These are phyloP conservation scores for Bromus sterilis DNA, from an alignment of 176 grass and related monocot genomes.

Conservation along the genomic window DNA sequence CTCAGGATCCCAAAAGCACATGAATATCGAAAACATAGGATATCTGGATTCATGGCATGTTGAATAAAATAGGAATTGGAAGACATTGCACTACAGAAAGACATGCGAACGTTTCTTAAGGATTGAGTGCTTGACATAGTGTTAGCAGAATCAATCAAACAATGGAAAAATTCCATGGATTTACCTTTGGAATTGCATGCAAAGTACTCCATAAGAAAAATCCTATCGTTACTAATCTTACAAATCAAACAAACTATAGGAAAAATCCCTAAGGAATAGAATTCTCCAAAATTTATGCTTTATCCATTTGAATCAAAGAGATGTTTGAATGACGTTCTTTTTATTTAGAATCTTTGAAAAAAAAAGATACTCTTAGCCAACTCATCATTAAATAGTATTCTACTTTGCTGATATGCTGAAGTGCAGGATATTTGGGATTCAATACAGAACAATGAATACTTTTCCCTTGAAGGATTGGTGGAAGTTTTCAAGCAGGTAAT, in stretches of 20 bases:
- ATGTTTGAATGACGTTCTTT: not conserved
- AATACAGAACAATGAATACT: slow-evolving; percentile 71
- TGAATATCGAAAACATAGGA: not conserved
- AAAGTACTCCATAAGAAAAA: not conserved
- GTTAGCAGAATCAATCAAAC: not conserved
- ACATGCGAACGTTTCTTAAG: not conserved
- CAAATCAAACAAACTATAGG: not conserved
- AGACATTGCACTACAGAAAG: not conserved
- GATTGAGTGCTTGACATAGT: not conserved
- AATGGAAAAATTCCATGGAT: not conserved
- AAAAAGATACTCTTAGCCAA: not conserved
- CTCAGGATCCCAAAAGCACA: not conserved
- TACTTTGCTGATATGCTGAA: not conserved
- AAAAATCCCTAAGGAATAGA: not conserved
- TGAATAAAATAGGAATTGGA: not conserved
- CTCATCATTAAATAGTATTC: not conserved
- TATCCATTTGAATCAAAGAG: not conserved
- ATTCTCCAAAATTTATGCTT: not conserved
- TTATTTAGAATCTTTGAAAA: not conserved
- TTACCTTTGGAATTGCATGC: not conserved
- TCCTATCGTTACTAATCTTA: not conserved
- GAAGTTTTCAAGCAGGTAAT: slow-evolving; percentile 84
- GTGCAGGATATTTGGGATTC: slow-evolving; percentile 93
- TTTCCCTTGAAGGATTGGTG: slow-evolving; percentile 69
- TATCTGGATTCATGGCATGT: not conserved